Evolutionary conservation across 2,329 filamentous ascomycete species (phyloP).

Genomic region (Calonectria naviculata): DNA sequence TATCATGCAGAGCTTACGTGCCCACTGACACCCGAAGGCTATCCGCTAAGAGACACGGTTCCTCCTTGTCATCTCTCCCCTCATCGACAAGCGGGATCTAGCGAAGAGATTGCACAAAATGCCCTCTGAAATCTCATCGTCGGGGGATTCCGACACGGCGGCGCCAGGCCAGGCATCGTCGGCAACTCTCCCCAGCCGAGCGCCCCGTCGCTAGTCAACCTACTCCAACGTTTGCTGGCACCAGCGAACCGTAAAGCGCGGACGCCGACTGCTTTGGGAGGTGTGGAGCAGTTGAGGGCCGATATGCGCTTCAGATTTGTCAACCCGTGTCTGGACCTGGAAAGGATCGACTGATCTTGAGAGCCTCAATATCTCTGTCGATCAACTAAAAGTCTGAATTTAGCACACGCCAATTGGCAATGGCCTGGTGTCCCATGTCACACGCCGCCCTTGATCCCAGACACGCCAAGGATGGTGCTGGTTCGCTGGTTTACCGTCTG

Average conservation of each 20-base stretch:
- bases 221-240: background rate
- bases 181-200: background rate
- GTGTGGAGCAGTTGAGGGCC: slow-evolving; percentile 8
- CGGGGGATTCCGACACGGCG: background rate
- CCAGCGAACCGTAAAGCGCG: slow-evolving; percentile 1
- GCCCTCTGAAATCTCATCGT: background rate
- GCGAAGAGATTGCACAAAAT: background rate
- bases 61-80: slow-evolving; percentile 1
- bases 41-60: slow-evolving; percentile 17
- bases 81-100: background rate
- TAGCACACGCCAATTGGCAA: background rate
- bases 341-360: slow-evolving; percentile 10
- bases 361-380: slow-evolving; percentile 13
- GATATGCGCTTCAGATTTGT: slow-evolving; percentile 11
- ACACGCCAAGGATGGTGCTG: background rate
- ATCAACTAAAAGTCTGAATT: background rate
- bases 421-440: slow-evolving; percentile 2
- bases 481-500: background rate
- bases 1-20: slow-evolving; percentile 22
- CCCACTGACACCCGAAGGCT: slow-evolving; percentile 2
- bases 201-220: background rate
- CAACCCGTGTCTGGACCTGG: slow-evolving; percentile 10
- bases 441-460: background rate
- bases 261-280: background rate
- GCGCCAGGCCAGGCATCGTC: background rate